Evolutionary conservation across 108 stramenopile species (phyloP).

Genomic region (Skeletonema tropicum): DNA sequence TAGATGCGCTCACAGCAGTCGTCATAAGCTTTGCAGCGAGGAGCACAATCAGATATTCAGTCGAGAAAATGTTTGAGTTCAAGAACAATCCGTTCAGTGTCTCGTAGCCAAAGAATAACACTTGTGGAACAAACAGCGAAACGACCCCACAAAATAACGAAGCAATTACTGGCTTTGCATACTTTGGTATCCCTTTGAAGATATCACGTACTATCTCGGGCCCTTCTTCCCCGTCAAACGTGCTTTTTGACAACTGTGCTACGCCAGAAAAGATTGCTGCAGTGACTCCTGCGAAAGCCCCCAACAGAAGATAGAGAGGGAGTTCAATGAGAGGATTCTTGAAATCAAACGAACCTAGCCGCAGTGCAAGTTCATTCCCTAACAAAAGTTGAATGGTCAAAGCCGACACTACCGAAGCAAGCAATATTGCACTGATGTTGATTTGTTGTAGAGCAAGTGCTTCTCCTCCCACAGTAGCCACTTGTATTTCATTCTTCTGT

Average conservation of each 20-base stretch:
- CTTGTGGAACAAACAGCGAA: constrained; percentile 82
- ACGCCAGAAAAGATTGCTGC: constrained; percentile 68
- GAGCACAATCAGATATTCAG: constrained; percentile 59
- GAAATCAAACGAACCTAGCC: constrained; percentile 57
- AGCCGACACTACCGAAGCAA: constrained; percentile 79
- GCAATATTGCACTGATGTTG: constrained; percentile 74
- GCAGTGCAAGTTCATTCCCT: constrained; percentile 75
- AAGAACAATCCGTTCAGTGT: constrained; percentile 86
- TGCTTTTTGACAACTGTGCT: constrained; percentile 56
- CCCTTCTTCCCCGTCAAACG: constrained; percentile 68
- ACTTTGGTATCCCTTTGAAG: constrained; percentile 53
- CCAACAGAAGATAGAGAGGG: constrained; percentile 85
- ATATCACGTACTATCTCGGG: constrained; percentile 50
- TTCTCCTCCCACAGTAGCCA: constrained; percentile 45
- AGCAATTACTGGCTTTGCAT: constrained; percentile 71
- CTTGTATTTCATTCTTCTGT: constrained; percentile 4
- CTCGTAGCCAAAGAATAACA: constrained; percentile 94
- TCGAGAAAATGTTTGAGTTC: constrained; percentile 56
- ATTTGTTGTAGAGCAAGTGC: constrained; percentile 49
- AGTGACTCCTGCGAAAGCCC: constrained; percentile 72
- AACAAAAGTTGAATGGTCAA: constrained; percentile 73
- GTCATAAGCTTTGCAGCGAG: constrained; percentile 68
- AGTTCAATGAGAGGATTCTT: constrained; percentile 84
- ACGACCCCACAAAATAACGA: constrained; percentile 78
- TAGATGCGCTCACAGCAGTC: constrained; percentile 83